phyloP scores from a whole-genome alignment of 225 moss, liverwort and hornwort species.

The Lunularia cruciata region DNA sequence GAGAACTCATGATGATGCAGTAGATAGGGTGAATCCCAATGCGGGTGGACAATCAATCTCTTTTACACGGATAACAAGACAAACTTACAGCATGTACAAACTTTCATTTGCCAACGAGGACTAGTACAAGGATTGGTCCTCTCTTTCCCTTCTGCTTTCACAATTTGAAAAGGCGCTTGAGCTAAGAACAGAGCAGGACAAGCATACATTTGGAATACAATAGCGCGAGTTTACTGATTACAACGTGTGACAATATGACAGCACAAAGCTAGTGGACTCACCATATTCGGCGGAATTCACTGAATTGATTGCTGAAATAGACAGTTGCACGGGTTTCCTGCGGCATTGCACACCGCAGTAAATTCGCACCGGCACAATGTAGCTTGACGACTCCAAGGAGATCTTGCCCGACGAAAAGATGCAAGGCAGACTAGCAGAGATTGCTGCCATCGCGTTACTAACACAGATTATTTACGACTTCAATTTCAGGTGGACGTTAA shows the following conservation, averaged over 20 bases:
- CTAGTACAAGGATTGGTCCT: not conserved
- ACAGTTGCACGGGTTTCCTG: not conserved
- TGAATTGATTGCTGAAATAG: not conserved
- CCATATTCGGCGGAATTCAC: conserved; percentile 7
- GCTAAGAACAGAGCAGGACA: not conserved
- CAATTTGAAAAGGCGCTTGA: no score
- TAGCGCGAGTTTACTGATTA: not conserved
- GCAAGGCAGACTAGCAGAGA: not conserved
- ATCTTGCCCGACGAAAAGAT: not conserved
- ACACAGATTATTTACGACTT: no score
- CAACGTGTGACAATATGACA: not conserved
- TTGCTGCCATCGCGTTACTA: conserved; percentile 17
- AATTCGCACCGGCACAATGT: not conserved
- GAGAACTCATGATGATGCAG: not conserved
- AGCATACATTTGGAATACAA: not conserved
- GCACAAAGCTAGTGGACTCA: not conserved
- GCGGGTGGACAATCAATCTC: no score
- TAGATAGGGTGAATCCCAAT: not conserved
- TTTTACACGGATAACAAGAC: no score
- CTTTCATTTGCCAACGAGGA: no score
- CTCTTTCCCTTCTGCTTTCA: no score
- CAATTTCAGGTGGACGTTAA: no score
- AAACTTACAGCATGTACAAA: no score
- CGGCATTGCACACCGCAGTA: not conserved
- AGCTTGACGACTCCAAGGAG: not conserved